A percentile compares a stretch with the other conserved stretches of the same genome.
Conservation (phyloP, 768 basidiomycete species). For the Naganishia onofrii region DNA sequence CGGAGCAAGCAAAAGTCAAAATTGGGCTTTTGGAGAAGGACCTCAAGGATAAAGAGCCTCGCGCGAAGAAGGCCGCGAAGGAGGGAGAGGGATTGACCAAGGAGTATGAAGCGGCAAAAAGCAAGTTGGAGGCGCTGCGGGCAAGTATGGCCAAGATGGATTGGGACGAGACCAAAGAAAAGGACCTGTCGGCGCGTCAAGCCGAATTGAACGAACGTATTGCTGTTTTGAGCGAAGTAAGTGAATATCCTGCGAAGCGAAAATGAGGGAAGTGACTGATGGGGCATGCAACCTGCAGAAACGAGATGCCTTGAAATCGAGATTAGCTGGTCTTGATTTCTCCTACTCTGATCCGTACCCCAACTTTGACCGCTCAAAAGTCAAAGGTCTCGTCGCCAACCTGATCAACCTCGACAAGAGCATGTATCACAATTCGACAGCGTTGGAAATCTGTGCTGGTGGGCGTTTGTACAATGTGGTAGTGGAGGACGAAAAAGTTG, state of each 20-base stretch:
- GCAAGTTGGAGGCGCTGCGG: constrained; percentile 60
- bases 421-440: constrained; percentile 76
- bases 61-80: constrained; percentile 77
- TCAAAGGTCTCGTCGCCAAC: constrained; percentile 88
- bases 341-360: constrained; percentile 73
- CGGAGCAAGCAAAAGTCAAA: constrained; percentile 74
- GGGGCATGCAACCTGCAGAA: constrained; percentile 30
- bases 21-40: constrained; percentile 76
- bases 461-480: constrained; percentile 88
- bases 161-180: constrained; percentile 76
- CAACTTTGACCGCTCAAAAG: constrained; percentile 76
- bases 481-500: constrained; percentile 83
- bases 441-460: constrained; percentile 88
- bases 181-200: constrained; percentile 58
- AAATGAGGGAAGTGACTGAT: neutral
- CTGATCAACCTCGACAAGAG: constrained; percentile 70
- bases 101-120: constrained; percentile 59
- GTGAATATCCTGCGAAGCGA: constrained; percentile 26
- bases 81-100: constrained; percentile 69
- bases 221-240: constrained; percentile 64
- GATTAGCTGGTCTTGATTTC: constrained; percentile 73
- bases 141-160: constrained; percentile 62
- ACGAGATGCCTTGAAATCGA: constrained; percentile 59
- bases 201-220: constrained; percentile 61
- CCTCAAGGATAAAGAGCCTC: constrained; percentile 68